Evolutionary conservation across 2,329 filamentous ascomycete species (phyloP), one percentile per base, ranked within the genome.

Genomic region (Hypoxylon sp.): DNA sequence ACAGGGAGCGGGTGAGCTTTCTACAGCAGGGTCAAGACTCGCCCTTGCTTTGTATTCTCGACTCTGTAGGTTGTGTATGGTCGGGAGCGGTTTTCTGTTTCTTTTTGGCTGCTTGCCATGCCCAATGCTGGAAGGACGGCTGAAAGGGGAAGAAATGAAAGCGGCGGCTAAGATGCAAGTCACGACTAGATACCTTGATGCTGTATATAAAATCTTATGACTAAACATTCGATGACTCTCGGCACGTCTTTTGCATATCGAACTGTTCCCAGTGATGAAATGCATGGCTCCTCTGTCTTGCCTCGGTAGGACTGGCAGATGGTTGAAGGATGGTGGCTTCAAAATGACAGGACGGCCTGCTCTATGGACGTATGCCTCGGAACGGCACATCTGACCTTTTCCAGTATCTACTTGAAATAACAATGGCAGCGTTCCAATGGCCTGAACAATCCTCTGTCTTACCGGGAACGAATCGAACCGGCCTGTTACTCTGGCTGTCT

Each of bases 131-230:
- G 62, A 42, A 67, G 48, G 48, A 41, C 55, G 54, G 60, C 47
- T 48, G 47, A 50, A 63, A 59, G 55, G 31, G 18, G 15, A 8
- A 2, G 31, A 8, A 35, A 15, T 6, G n/a, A 17, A 17, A 48
- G 58, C 48, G 51, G 60, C 53, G 53, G 61, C 48, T 50, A 57
- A 55, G 46, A 62, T 65, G 55, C 58, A 55, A 52, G 50, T 59
- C 52, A 66, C 38, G 60, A 69, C 66, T 69, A 69, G 66, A 69
- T 69, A 68, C 50, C 56, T 27, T 38, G 41, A 54, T 63, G 51
- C 61, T 64, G 63, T 69, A 68, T 66, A 69, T 69, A 69, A 31
- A 58, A 46, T 53, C 27, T 58, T 38, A 64, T 48, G 61, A 62
- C 45, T 33, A 23, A 49, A 11, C 38, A 26, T 23, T 43, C 35